Evolutionary conservation across 2,329 filamentous ascomycete species (phyloP).

Genomic region (Monosporascus sp.): DNA sequence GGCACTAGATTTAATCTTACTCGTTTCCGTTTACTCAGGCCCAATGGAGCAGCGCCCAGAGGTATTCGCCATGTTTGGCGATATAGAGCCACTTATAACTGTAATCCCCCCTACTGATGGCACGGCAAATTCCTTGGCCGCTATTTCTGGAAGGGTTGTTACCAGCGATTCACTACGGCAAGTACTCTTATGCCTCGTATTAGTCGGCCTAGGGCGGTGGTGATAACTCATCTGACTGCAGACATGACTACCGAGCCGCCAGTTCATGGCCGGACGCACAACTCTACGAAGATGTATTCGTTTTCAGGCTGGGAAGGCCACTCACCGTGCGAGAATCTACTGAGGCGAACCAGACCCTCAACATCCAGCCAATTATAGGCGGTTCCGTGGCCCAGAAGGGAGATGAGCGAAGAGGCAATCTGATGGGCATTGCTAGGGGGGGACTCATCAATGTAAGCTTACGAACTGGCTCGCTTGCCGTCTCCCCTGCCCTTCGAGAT

Average conservation of each 20-base stretch:
- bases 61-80: neutral
- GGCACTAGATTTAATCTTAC: neutral
- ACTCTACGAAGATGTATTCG: constrained; percentile 18
- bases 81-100: neutral
- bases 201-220: no score
- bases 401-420: constrained; percentile 9
- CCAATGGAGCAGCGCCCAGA: neutral
- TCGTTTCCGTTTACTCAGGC: neutral
- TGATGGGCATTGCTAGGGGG: constrained; percentile 5
- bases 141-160: no score
- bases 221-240: neutral
- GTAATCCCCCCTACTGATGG: no score
- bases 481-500: no score
- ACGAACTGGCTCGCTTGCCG: no score
- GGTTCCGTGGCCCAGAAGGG: constrained; percentile 1
- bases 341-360: constrained; percentile 15
- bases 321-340: constrained; percentile 6
- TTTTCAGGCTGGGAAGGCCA: constrained; percentile 12
- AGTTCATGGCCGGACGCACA: constrained; percentile 13
- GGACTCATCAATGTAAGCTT: constrained; percentile 10
- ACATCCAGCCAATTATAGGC: constrained; percentile 4
- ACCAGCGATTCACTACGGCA: no score
- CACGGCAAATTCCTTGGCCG: no score
- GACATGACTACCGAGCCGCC: constrained; percentile 20
- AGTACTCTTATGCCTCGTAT: no score